phyloP scores from a whole-genome alignment of 1,284 basidiomycete species.

The Ceratobasidium sp. region DNA sequence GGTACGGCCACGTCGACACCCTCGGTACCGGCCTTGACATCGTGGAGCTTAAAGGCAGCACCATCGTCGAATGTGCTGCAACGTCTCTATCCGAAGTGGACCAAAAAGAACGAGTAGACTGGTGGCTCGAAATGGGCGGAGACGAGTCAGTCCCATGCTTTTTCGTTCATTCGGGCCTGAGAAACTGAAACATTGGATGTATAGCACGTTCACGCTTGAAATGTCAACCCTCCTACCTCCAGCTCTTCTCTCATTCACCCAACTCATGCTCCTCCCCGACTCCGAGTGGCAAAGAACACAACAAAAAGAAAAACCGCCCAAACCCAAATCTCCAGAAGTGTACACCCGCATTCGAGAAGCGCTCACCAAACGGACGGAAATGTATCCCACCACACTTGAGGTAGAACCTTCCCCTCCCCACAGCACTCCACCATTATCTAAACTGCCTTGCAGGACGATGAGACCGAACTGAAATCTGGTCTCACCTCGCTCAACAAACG shows the following conservation, averaged over 20 bases:
- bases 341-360: conserved; percentile 63
- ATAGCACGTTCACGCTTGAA: conserved; percentile 74
- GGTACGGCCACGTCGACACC: conserved; percentile 94
- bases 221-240: conserved; percentile 70
- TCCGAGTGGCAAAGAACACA: conserved; percentile 75
- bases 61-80: conserved; percentile 70
- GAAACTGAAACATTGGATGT: neutral
- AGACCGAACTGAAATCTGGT: conserved; percentile 60
- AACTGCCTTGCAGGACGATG: conserved; percentile 62
- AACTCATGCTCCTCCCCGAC: conserved; percentile 72
- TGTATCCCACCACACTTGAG: conserved; percentile 72
- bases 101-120: conserved; percentile 79
- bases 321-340: conserved; percentile 67
- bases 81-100: conserved; percentile 51
- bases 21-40: conserved; percentile 88
- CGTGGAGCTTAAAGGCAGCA: conserved; percentile 85
- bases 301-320: conserved; percentile 83
- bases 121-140: conserved; percentile 90
- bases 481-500: conserved; percentile 60
- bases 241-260: conserved; percentile 77
- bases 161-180: neutral
- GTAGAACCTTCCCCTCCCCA: conserved; percentile 57
- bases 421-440: neutral
- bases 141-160: conserved; percentile 78
- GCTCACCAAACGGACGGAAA: conserved; percentile 65